A percentile compares a stretch with the other conserved stretches of the same genome.
phyloP scores from a whole-genome alignment of 2,329 filamentous ascomycete species.

The Massarina eburnea region DNA sequence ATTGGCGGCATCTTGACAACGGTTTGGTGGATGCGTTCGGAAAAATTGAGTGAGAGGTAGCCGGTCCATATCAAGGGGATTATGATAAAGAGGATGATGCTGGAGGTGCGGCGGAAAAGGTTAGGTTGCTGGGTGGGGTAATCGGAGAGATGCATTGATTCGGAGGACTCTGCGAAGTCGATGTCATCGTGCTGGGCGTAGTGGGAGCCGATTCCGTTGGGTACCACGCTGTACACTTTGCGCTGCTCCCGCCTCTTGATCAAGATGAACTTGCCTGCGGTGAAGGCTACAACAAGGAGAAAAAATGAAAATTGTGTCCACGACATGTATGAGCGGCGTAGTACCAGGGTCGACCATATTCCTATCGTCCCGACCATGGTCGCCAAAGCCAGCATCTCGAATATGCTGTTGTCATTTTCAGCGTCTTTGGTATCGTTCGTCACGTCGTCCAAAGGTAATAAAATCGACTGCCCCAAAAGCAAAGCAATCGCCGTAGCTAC shows the following conservation, averaged over 20 bases:
- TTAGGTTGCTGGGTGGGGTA: background rate
- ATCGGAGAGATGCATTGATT: background rate
- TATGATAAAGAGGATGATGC: slow-evolving; percentile 7
- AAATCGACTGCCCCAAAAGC: slow-evolving; percentile 17
- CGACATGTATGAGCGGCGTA: slow-evolving; percentile 26
- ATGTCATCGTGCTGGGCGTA: slow-evolving; percentile 7
- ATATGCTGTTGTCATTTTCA: background rate
- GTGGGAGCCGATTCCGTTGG: background rate
- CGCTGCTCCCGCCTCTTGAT: background rate
- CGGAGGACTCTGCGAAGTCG: background rate
- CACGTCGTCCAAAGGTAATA: slow-evolving; percentile 13
- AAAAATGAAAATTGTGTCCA: slow-evolving; percentile 19
- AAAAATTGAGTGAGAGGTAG: slow-evolving; percentile 20
- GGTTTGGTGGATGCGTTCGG: slow-evolving; percentile 4
- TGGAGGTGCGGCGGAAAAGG: slow-evolving; percentile 5
- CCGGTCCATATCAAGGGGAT: slow-evolving; percentile 18
- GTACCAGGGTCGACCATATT: slow-evolving; percentile 12
- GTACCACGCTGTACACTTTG: slow-evolving; percentile 6
- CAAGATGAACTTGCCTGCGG: background rate
- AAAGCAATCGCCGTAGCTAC: slow-evolving; percentile 16
- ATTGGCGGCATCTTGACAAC: slow-evolving; percentile 1
- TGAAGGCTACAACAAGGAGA: background rate
- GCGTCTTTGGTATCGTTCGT: background rate
- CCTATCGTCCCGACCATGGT: slow-evolving; percentile 17
- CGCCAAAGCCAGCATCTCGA: slow-evolving; percentile 11